phyloP scores from a whole-genome alignment of 176 grass and related monocot species.

The Juncus effusus region DNA sequence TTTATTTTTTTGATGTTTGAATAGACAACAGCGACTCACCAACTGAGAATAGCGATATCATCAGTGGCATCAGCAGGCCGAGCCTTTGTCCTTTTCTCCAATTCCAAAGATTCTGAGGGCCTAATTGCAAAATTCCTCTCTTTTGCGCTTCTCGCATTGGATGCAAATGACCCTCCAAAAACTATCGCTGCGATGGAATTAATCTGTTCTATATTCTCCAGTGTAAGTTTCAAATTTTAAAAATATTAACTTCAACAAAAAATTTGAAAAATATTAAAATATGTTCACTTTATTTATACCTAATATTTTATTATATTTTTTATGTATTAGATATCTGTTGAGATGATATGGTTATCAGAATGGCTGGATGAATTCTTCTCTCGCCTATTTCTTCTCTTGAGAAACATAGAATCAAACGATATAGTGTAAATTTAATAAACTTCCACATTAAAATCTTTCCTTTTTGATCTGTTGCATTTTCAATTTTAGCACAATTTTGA shows the following conservation, averaged over 20 bases:
- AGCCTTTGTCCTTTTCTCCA: conserved; percentile 56
- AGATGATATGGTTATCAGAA: conserved; percentile 51
- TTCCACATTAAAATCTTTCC: no score
- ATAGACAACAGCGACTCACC: conserved; percentile 92
- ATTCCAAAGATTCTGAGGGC: conserved; percentile 44
- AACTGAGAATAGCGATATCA: conserved; percentile 79
- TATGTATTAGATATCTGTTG: conserved; percentile 60
- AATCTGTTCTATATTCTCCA: conserved; percentile 94
- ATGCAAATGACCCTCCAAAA: conserved; percentile 98
- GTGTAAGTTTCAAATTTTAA: conserved; percentile 44
- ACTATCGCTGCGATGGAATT: conserved; percentile 86
- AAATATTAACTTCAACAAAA: no score
- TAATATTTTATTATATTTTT: background rate
- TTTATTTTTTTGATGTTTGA: conserved; percentile 14
- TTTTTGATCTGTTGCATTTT: no score
- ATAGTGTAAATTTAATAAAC: conserved; percentile 53
- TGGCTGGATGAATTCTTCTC: conserved; percentile 93
- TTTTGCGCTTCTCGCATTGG: conserved; percentile 90
- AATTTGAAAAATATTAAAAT: no score
- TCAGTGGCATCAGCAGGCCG: conserved; percentile 88
- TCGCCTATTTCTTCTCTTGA: conserved; percentile 76
- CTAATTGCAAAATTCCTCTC: conserved; percentile 67
- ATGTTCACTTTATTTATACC: no score
- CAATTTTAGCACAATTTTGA: no score
- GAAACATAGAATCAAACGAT: conserved; percentile 76